Evolutionary conservation across 768 basidiomycete genomes (phyloP).

Genomic region (Cystofilobasidium macerans): DNA sequence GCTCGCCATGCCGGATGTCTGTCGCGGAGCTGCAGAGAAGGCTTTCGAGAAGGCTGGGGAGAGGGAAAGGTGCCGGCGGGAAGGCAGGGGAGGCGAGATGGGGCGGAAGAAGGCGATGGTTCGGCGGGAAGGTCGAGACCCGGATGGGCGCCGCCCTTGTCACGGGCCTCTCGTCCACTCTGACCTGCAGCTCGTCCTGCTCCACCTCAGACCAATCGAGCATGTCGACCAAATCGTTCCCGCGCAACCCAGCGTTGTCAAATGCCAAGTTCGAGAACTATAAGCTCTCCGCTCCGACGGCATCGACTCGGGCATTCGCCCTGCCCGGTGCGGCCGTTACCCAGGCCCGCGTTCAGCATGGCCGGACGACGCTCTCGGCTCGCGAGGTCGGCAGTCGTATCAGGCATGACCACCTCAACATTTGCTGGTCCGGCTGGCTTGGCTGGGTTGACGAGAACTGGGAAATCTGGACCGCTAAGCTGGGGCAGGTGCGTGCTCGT

Average conservation of each 20-base stretch:
- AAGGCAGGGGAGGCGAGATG: background rate
- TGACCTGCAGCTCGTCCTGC: background rate
- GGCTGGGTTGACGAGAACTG: slow-evolving; percentile 59
- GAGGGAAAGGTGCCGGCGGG: background rate
- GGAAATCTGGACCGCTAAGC: slow-evolving; percentile 50
- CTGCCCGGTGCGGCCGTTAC: slow-evolving; percentile 45
- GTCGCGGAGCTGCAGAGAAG: too few relatives aligned
- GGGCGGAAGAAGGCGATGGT: too few relatives aligned
- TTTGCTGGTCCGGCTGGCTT: slow-evolving; percentile 44
- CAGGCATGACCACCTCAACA: slow-evolving; percentile 65
- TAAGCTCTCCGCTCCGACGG: slow-evolving; percentile 50
- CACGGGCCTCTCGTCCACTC: background rate
- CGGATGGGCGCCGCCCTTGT: background rate
- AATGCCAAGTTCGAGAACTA: slow-evolving; percentile 82
- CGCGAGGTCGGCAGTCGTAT: slow-evolving; percentile 75
- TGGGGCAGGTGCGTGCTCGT: slow-evolving; percentile 48
- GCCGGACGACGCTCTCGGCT: slow-evolving; percentile 55
- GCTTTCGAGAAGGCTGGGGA: too few relatives aligned
- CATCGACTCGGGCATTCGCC: slow-evolving; percentile 46
- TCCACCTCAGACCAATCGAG: background rate
- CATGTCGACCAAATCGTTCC: slow-evolving; percentile 19
- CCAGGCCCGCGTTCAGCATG: slow-evolving; percentile 44
- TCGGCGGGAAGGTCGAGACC: background rate
- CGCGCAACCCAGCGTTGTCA: slow-evolving; percentile 46
- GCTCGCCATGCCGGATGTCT: background rate